phyloP scores from a whole-genome alignment of 768 basidiomycete species.

The Termitomyces heimii region DNA sequence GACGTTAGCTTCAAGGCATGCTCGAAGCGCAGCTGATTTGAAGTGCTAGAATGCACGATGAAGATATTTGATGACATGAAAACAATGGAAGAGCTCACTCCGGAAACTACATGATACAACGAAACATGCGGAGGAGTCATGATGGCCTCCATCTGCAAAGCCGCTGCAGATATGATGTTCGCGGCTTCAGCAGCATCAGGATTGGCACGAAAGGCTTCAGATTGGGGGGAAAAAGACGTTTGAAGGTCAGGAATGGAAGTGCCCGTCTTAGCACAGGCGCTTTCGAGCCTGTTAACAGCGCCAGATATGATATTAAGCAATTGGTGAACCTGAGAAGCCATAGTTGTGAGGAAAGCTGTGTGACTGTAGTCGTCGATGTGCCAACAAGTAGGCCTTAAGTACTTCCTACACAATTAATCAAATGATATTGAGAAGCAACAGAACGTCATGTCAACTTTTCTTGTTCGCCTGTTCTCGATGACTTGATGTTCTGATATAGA shows the following conservation, averaged over 20 bases:
- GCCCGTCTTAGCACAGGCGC: not conserved
- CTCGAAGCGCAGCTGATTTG: slow-evolving; percentile 18
- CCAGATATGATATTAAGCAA: too few relatives aligned
- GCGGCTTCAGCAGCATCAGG: slow-evolving; percentile 3
- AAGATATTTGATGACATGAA: not conserved
- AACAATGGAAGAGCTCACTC: slow-evolving; percentile 4
- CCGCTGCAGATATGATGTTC: slow-evolving; percentile 6
- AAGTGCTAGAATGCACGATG: too few relatives aligned
- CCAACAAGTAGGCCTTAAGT: too few relatives aligned
- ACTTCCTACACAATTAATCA: too few relatives aligned
- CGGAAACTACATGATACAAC: slow-evolving; percentile 4
- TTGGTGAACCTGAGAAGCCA: too few relatives aligned
- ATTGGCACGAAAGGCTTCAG: slow-evolving; percentile 1
- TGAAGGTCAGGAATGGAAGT: not conserved
- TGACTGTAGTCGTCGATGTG: too few relatives aligned
- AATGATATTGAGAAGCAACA: too few relatives aligned
- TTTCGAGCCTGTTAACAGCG: too few relatives aligned
- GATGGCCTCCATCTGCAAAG: slow-evolving; percentile 10
- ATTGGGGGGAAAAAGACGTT: not conserved
- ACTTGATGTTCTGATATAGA: too few relatives aligned
- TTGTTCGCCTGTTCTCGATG: too few relatives aligned
- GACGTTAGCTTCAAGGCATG: slow-evolving; percentile 23
- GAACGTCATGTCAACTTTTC: too few relatives aligned
- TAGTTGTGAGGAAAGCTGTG: too few relatives aligned
- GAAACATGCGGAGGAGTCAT: slow-evolving; percentile 8